These are phyloP conservation scores for maize (Zea mays) DNA, from an alignment of 176 grass and related monocot species.

Conservation along the genomic window DNA sequence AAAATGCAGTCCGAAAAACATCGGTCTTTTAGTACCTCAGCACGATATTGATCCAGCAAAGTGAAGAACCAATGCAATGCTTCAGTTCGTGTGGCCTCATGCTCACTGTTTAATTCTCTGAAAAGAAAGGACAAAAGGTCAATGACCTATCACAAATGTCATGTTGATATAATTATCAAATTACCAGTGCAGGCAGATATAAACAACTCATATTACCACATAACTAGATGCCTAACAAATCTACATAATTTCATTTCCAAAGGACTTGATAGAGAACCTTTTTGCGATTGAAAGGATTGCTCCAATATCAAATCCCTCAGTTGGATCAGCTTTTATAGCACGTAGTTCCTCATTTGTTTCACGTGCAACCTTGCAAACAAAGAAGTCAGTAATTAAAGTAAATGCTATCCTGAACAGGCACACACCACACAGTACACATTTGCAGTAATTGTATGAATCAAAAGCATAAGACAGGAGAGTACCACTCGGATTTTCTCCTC, in stretches of 20 bases:
- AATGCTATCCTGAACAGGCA: neutral
- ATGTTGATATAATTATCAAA: slow-evolving; percentile 4
- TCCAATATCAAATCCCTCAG: slow-evolving; percentile 90
- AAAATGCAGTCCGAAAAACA: neutral
- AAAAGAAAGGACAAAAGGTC: slow-evolving; percentile 13
- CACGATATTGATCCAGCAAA: slow-evolving; percentile 63
- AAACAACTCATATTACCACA: neutral
- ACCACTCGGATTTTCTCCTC: slow-evolving; percentile 99
- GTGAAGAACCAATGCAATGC: slow-evolving; percentile 85
- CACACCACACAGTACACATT: neutral
- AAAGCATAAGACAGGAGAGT: slow-evolving; percentile 35
- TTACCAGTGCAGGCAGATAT: neutral
- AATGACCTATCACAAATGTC: slow-evolving; percentile 17
- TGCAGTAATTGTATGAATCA: slow-evolving; percentile 30
- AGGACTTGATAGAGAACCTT: slow-evolving; percentile 54
- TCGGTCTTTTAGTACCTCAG: slow-evolving; percentile 64
- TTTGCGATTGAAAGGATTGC: slow-evolving; percentile 80
- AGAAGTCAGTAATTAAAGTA: neutral
- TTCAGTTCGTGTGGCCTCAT: slow-evolving; percentile 91
- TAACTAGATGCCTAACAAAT: neutral
- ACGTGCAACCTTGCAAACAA: slow-evolving; percentile 89
- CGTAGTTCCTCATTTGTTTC: slow-evolving; percentile 99
- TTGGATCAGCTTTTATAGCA: slow-evolving; percentile 81
- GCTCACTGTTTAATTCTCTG: slow-evolving; percentile 94
- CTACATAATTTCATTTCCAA: slow-evolving; percentile 1